These are phyloP conservation scores for Dacryopinax primogenitus DNA, from an alignment of 768 basidiomycete species.

Conservation along the genomic window DNA sequence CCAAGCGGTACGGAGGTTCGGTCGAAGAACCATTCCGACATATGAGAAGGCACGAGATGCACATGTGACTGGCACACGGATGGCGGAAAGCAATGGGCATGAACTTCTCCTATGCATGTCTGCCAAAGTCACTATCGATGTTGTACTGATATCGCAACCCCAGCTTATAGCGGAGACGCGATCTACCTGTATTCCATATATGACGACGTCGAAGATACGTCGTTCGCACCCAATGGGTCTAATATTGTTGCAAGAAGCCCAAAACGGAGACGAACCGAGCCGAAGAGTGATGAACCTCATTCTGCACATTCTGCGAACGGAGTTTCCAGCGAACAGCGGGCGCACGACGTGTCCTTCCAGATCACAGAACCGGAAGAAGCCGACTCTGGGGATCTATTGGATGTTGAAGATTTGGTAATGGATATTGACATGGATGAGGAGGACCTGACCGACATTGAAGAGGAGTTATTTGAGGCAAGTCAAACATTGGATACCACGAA, in stretches of 20 bases:
- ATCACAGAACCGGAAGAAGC: slow-evolving; percentile 9
- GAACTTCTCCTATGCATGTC: slow-evolving; percentile 60
- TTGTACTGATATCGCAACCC: slow-evolving; percentile 12
- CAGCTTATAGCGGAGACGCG: slow-evolving; percentile 62
- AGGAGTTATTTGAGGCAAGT: slow-evolving; percentile 25
- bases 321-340: neutral
- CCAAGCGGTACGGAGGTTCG: slow-evolving; percentile 73
- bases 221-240: neutral
- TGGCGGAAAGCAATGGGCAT: slow-evolving; percentile 57
- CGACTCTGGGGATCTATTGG: slow-evolving; percentile 15
- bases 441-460: slow-evolving; percentile 26
- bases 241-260: slow-evolving; percentile 6
- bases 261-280: slow-evolving; percentile 14
- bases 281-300: slow-evolving; percentile 13
- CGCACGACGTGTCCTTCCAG: slow-evolving; percentile 5
- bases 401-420: slow-evolving; percentile 4
- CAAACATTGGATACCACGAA: slow-evolving; percentile 22
- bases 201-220: slow-evolving; percentile 38
- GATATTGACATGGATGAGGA: slow-evolving; percentile 21
- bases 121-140: neutral
- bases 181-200: slow-evolving; percentile 61
- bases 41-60: slow-evolving; percentile 33
- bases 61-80: slow-evolving; percentile 66
- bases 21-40: slow-evolving; percentile 32
- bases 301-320: neutral